Evolutionary conservation across 352 stramenopile species (phyloP).

Genomic region (Phytophthora foliorum): DNA sequence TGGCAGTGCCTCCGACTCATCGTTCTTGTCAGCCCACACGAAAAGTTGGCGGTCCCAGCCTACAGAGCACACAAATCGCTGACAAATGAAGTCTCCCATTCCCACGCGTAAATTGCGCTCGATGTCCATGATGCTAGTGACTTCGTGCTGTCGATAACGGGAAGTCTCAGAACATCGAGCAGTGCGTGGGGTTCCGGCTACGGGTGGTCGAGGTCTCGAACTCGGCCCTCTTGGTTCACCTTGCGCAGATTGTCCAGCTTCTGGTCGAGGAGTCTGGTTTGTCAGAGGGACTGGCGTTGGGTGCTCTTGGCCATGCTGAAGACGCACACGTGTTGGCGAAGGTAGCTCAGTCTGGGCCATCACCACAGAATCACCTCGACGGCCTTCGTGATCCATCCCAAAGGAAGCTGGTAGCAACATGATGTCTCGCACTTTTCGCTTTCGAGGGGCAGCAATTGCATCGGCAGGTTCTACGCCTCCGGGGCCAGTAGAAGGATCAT

Average conservation of each 20-base stretch:
- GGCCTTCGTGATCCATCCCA: conserved; percentile 66
- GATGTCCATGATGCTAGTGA: conserved; percentile 86
- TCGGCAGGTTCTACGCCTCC: conserved; percentile 7
- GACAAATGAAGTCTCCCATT: conserved; percentile 87
- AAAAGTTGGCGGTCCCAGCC: conserved; percentile 88
- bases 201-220: conserved; percentile 14
- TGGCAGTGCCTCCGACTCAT: conserved; percentile 73
- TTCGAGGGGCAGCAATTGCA: conserved; percentile 23
- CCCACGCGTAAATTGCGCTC: conserved; percentile 81
- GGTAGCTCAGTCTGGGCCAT: conserved; percentile 58
- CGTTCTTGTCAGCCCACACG: conserved; percentile 87
- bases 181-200: conserved; percentile 3
- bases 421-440: conserved; percentile 69
- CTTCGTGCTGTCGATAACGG: conserved; percentile 77
- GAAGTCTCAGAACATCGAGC: conserved; percentile 33
- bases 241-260: conserved; percentile 19
- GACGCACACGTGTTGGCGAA: conserved; percentile 54
- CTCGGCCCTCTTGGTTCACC: conserved; percentile 7
- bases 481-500: conserved; percentile 17
- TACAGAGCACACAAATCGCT: conserved; percentile 83
- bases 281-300: conserved; percentile 21
- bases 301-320: conserved; percentile 38
- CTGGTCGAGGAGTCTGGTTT: conserved; percentile 2
- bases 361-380: conserved; percentile 33
- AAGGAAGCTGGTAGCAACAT: conserved; percentile 71